Conservation (phyloP, 2,329 filamentous ascomycete species). For the Cercospora sp. region DNA sequence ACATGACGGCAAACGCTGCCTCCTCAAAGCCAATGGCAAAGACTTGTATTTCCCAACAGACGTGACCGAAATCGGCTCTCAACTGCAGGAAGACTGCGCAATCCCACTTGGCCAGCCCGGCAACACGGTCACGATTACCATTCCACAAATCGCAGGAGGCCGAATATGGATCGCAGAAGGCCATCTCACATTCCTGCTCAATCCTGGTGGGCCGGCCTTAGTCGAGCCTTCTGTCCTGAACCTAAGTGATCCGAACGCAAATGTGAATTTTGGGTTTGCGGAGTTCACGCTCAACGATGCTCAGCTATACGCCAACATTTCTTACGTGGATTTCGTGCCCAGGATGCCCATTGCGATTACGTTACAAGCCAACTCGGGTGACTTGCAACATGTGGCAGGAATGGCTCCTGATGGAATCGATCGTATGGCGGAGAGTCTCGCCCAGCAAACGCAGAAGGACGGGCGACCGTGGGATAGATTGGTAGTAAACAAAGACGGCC, state of each 20-base stretch:
- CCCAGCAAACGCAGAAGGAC: constrained; percentile 58
- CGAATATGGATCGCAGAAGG: constrained; percentile 42
- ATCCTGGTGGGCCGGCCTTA: constrained; percentile 40
- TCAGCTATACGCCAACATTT: constrained; percentile 52
- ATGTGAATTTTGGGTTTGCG: constrained; percentile 48
- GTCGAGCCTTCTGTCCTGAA: constrained; percentile 42
- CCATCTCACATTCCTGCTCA: constrained; percentile 41
- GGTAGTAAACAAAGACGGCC: constrained; percentile 46
- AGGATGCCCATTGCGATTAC: constrained; percentile 46
- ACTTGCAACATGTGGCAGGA: constrained; percentile 56
- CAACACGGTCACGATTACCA: constrained; percentile 37
- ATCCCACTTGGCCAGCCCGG: constrained; percentile 40
- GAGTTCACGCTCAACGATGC: constrained; percentile 52
- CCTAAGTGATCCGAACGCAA: constrained; percentile 47
- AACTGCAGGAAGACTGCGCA: constrained; percentile 40
- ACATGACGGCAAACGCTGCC: constrained; percentile 35
- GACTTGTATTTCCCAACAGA: constrained; percentile 40
- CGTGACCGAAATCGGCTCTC: constrained; percentile 36
- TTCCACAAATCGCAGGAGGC: constrained; percentile 41
- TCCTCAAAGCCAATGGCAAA: constrained; percentile 40
- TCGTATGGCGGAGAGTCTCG: constrained; percentile 56
- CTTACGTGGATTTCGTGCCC: constrained; percentile 42
- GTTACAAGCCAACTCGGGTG: constrained; percentile 41
- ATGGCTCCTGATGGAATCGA: constrained; percentile 61
- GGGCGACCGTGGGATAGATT: constrained; percentile 65